These are phyloP conservation scores for Backusella morwellensis DNA, from an alignment of 192 early-diverging fungal species.

Conservation along the genomic window DNA sequence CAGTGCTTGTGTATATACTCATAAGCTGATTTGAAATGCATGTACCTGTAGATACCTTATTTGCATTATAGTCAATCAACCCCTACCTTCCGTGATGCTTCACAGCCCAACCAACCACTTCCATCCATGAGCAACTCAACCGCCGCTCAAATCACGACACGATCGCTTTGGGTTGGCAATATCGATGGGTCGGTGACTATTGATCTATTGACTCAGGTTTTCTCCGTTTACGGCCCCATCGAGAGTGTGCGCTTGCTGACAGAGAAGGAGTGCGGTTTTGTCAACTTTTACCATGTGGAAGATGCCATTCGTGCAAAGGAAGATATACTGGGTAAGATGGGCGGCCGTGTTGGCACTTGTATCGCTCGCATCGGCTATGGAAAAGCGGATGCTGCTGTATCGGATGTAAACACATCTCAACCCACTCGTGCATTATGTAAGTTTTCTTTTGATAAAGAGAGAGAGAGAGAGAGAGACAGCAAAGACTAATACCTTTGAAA, in stretches of 20 bases:
- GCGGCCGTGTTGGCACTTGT: conserved; percentile 76
- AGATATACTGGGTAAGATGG: conserved; percentile 69
- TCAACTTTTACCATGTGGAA: conserved; percentile 84
- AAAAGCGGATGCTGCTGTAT: conserved; percentile 56
- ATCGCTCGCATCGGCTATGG: conserved; percentile 82
- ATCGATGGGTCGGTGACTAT: conserved; percentile 75
- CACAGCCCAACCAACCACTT: background rate
- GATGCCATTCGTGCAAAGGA: conserved; percentile 86
- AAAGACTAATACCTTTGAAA: too few species aligned
- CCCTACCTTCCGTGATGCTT: conserved; percentile 16
- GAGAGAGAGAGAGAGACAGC: background rate
- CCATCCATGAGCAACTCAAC: conserved; percentile 5
- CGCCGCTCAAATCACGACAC: conserved; percentile 62
- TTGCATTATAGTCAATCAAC: conserved; percentile 27
- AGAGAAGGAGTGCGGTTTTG: conserved; percentile 96
- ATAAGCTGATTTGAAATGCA: background rate
- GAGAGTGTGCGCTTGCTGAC: conserved; percentile 85
- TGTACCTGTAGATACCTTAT: background rate
- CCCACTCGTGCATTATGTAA: conserved; percentile 76
- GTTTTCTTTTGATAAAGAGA: conserved; percentile 18
- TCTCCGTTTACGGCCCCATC: conserved; percentile 87
- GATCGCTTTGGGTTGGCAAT: conserved; percentile 94
- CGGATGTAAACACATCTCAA: conserved; percentile 56
- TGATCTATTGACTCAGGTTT: conserved; percentile 78
- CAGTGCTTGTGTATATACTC: background rate